Evolutionary conservation across 306 rosid genomes (phyloP).

Genomic region (cucumber (Cucumis sativus)): DNA sequence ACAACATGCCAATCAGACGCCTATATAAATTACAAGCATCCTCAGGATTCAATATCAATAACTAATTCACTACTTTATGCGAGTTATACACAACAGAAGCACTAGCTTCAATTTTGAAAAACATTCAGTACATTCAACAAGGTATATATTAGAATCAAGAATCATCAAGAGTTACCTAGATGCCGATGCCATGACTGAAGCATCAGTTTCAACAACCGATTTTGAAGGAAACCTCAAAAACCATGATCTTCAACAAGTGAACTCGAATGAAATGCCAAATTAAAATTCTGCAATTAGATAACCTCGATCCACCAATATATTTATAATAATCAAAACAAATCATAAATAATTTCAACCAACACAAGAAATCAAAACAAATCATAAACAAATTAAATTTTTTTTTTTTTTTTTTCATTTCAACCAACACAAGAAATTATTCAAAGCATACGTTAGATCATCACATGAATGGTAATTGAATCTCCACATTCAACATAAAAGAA

Average conservation of each 20-base stretch:
- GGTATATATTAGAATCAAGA: neutral
- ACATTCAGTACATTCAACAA: neutral
- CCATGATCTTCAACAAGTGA: constrained; percentile 26
- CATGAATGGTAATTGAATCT: neutral
- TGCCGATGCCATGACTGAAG: neutral
- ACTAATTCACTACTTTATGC: neutral
- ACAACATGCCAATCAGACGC: too few relatives aligned
- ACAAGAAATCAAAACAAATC: neutral
- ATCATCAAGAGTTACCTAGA: constrained; percentile 6
- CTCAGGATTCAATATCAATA: neutral
- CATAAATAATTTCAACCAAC: neutral
- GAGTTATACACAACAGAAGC: neutral
- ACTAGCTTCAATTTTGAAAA: too few relatives aligned
- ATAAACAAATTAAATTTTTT: too few relatives aligned
- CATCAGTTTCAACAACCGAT: constrained; percentile 19
- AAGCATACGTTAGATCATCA: neutral
- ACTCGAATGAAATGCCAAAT: neutral
- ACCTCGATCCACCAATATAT: neutral
- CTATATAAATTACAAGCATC: too few relatives aligned
- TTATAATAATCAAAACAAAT: neutral
- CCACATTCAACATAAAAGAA: neutral
- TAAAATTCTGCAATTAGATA: neutral
- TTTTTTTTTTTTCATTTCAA: neutral
- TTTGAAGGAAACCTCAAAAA: constrained; percentile 37
- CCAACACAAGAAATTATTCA: neutral